These are phyloP conservation scores for Elsinoe batatas DNA, from an alignment of 2,329 filamentous ascomycete genomes.

Conservation along the genomic window DNA sequence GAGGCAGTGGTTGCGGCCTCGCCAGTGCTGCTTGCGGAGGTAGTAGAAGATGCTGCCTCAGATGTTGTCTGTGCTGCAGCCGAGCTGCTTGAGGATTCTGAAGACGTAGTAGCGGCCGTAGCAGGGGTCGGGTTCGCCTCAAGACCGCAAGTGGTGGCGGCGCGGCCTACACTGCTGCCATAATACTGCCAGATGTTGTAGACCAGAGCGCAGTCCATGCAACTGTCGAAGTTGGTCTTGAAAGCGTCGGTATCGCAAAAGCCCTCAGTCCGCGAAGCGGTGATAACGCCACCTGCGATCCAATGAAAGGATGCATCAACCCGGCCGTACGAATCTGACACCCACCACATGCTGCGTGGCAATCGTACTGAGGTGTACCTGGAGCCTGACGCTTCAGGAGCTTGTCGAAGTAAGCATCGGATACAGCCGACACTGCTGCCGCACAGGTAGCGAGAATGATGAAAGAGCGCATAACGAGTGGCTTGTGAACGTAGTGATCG, in stretches of 20 bases:
- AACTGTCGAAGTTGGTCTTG: slow-evolving; percentile 22
- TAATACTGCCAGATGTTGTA: slow-evolving; percentile 40
- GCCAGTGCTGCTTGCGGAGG: neutral
- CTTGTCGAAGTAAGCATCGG: neutral
- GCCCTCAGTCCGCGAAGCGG: slow-evolving; percentile 18
- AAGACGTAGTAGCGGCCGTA: neutral
- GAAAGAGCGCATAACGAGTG: neutral
- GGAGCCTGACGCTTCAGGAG: slow-evolving; percentile 5
- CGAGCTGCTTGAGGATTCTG: neutral
- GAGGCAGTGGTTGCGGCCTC: neutral
- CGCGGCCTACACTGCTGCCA: slow-evolving; percentile 28
- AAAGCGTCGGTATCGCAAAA: slow-evolving; percentile 5
- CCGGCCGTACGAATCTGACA: neutral
- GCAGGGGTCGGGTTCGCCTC: neutral
- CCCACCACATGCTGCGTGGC: slow-evolving; percentile 29
- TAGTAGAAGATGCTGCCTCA: neutral
- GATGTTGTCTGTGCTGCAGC: neutral
- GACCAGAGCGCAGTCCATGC: slow-evolving; percentile 35
- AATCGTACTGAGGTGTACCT: slow-evolving; percentile 27
- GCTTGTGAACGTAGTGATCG: neutral
- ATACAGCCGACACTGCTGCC: neutral
- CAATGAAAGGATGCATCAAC: neutral
- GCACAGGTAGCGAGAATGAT: neutral
- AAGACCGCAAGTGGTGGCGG: slow-evolving; percentile 31
- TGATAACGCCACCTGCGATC: slow-evolving; percentile 23